Evolutionary conservation across 345 rosid genomes (phyloP).

Genomic region (Lumnitzera racemosa): DNA sequence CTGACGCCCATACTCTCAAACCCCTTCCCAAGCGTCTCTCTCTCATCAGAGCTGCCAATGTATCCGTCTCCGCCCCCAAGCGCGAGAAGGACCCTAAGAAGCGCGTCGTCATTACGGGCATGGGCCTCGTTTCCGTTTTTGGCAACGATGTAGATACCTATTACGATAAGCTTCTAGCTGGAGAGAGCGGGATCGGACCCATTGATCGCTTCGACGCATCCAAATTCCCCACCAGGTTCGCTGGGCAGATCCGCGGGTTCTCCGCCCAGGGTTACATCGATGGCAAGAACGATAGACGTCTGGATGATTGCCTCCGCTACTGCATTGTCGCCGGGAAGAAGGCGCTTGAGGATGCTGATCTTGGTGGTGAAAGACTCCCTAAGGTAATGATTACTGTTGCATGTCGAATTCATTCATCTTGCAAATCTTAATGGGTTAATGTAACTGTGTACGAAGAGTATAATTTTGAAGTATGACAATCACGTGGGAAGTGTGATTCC

Average conservation of each 20-base stretch:
- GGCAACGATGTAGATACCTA: slow-evolving; percentile 84
- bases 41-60: slow-evolving; percentile 31
- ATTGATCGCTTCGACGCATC: slow-evolving; percentile 96
- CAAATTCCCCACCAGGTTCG: slow-evolving; percentile 93
- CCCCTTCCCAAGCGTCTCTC: slow-evolving; percentile 28
- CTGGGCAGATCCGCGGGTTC: slow-evolving; percentile 97
- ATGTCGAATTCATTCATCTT: too few relatives aligned
- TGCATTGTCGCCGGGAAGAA: slow-evolving; percentile 97
- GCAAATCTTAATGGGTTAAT: too few relatives aligned
- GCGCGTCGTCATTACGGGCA: slow-evolving; percentile 91
- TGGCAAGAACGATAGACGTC: slow-evolving; percentile 91
- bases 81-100: slow-evolving; percentile 95
- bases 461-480: too few relatives aligned
- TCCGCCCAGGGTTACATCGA: slow-evolving; percentile 71
- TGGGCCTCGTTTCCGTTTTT: slow-evolving; percentile 92
- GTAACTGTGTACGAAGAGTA: too few relatives aligned
- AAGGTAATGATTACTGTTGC: slow-evolving; percentile 28
- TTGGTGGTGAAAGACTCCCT: slow-evolving; percentile 62
- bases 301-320: slow-evolving; percentile 94
- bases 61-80: slow-evolving; percentile 63
- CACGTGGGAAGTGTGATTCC: too few relatives aligned
- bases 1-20: slow-evolving; percentile 24
- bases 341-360: slow-evolving; percentile 85
- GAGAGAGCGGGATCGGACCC: slow-evolving; percentile 81
- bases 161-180: slow-evolving; percentile 77